Percentiles rank a stretch among this genome's conserved stretches.
Evolutionary conservation across 768 basidiomycete species (phyloP).

Genomic region (Pleurotus tuber-regium): DNA sequence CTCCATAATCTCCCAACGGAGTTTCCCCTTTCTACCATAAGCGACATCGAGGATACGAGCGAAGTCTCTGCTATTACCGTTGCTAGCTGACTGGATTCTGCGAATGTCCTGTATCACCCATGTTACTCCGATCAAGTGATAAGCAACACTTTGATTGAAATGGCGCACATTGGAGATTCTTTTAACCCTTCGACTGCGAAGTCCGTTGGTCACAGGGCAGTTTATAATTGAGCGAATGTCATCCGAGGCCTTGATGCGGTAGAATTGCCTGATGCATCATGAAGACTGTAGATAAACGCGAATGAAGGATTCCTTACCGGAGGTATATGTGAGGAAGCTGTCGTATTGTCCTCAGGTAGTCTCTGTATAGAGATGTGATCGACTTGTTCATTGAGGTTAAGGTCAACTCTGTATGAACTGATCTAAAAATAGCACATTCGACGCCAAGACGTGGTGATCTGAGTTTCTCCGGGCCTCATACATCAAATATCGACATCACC

Average conservation of each 20-base stretch:
- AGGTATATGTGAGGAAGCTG: constrained; percentile 42
- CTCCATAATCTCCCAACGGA: constrained; percentile 67
- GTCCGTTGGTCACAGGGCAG: constrained; percentile 19
- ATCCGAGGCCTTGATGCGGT: constrained; percentile 54
- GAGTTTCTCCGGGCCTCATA: not conserved
- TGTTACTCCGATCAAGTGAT: not conserved
- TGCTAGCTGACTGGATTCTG: constrained; percentile 53
- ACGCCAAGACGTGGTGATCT: too few species aligned
- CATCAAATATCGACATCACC: not conserved
- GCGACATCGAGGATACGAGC: constrained; percentile 61
- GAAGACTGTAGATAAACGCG: not conserved
- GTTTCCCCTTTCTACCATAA: constrained; percentile 73
- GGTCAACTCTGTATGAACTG: too few species aligned
- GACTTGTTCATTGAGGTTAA: constrained; percentile 13
- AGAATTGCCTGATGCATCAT: constrained; percentile 53
- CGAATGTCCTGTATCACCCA: constrained; percentile 44
- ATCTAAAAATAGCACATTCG: too few species aligned
- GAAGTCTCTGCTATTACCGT: constrained; percentile 48
- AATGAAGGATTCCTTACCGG: constrained; percentile 26
- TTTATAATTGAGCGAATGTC: constrained; percentile 50
- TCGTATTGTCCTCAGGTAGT: constrained; percentile 39
- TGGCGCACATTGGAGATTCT: constrained; percentile 47
- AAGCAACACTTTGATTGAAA: constrained; percentile 4
- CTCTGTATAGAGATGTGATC: constrained; percentile 35
- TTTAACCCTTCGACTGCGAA: constrained; percentile 41